Percentiles rank a stretch among this genome's conserved stretches.
phyloP scores from a whole-genome alignment of 768 basidiomycete genomes.

The Rhizopogon vulgaris region DNA sequence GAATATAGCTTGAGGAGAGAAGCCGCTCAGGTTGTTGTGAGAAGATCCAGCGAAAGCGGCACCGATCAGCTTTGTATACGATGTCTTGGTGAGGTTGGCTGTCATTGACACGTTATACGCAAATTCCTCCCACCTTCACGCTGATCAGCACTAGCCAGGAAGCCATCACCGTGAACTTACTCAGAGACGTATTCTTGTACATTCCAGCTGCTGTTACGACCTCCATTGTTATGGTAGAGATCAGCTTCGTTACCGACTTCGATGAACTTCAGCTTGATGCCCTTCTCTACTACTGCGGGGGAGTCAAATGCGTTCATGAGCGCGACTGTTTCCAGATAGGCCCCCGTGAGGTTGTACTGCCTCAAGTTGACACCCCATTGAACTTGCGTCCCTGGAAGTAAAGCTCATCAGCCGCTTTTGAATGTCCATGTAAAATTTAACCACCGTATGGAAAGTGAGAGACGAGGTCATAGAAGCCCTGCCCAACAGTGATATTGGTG shows the following conservation, averaged over 20 bases:
- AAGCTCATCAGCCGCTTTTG: neutral
- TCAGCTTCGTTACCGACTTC: constrained; percentile 63
- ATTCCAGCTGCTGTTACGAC: constrained; percentile 33
- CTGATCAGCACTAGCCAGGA: neutral
- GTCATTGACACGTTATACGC: constrained; percentile 42
- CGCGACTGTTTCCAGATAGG: constrained; percentile 40
- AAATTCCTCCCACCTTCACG: constrained; percentile 46
- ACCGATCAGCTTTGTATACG: constrained; percentile 41
- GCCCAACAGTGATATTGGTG: constrained; percentile 50
- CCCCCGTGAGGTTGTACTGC: constrained; percentile 42
- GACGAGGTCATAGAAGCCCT: constrained; percentile 48
- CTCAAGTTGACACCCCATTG: constrained; percentile 69
- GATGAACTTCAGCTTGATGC: constrained; percentile 48
- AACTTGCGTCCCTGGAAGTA: constrained; percentile 47
- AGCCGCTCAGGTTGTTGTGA: constrained; percentile 35
- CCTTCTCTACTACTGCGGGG: constrained; percentile 28
- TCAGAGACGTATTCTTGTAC: constrained; percentile 41
- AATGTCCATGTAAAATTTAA: constrained; percentile 4
- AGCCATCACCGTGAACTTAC: constrained; percentile 27
- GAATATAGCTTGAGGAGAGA: constrained; percentile 60
- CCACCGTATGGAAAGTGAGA: constrained; percentile 45
- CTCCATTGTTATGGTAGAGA: constrained; percentile 42
- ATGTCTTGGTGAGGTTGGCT: constrained; percentile 30
- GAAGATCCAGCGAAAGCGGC: constrained; percentile 46
- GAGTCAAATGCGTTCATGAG: constrained; percentile 45